Evolutionary conservation across 2,329 filamentous ascomycete species (phyloP), one percentile per base, ranked within the genome.

Genomic region (Monilinia polystroma): DNA sequence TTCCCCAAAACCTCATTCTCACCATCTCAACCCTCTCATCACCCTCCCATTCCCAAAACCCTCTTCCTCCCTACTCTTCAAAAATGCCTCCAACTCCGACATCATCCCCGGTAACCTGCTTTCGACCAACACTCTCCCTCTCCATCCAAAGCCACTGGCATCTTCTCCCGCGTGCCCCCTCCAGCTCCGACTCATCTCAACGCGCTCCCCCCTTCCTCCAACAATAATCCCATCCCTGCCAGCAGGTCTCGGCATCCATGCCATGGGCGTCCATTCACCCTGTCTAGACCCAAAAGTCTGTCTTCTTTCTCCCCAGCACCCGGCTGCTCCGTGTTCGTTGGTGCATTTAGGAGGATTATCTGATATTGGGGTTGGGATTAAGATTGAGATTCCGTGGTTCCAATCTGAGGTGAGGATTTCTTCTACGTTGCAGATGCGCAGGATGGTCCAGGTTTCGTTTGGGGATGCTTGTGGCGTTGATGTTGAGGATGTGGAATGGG

Each of bases 31-130:
- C 35, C 20, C 4, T 12, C 51, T 5, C 26, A 8, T 49, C 23
- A 18, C n/a, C 18, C 16, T 16, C n/a, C 23, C 4, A 29, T 8
- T 10, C n/a, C 6, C 14, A 10, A 26, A 8, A 12, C 3, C 26
- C 1, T 14, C 16, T 29, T 29, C 11, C 11, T 10, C 16, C 11
- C 41, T 8, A 11, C n/a, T 18, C 20, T 29, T 14, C 29, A 60
- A 23, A 18, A 23, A 10, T 1, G 62, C 67, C 53, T 60, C 47
- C 43, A 72, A 57, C 53, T 66, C 66, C 3, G 64, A 68, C n/a
- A 71, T 49, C 68, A 73, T 66, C 8, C 70, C 72, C 7, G 67
- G 58, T 41, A 73, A 70, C 26, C 69, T 65, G 32, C 67, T 71
- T 29, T 38, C 29, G 4, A 0, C 29, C 14, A 49, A 10, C 18